Base-by-base conservation (phyloP, 371 early-diverging fungal species). In the Conidiobolus coronatus region DNA sequence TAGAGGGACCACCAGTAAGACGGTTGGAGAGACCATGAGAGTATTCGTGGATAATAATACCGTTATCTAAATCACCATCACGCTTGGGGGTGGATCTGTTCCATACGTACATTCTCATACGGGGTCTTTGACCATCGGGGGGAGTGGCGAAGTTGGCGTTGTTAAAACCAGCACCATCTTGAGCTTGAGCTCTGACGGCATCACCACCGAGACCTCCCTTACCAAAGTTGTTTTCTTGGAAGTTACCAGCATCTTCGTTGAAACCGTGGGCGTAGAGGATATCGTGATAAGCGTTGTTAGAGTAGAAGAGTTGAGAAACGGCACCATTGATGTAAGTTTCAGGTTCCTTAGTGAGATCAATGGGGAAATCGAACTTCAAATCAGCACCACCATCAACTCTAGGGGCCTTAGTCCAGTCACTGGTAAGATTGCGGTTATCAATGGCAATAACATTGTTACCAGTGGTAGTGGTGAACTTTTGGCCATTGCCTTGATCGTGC, bases 131-230 rank as follows among this genome's bases (percentile, higher is more conserved):
- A 21, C 69, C 69, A 46, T 68, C 68, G 19, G 68, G 67, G 0
- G 68, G 68, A 11, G 50, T 54, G 24, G 43, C 45, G 23, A 49
- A 42, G 19, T 52, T 45, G 17, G 55, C 66, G 42, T 68, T 65
- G 55, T 62, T 51, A 37, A 23, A 43, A 17, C 60, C 60, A 21
- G 53, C 42, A 8, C 59, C 59, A 58, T 90, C 90, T 61, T 92
- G 93, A 0, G 86, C 89, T 55, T 86, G 81, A 37, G 91, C 91
- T 56, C 89, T 75, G 3, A 92, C 88, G 13, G 81, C 75, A 56
- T 92, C 93, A 43, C 62, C 66, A 22, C 65, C 75, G 19, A 56
- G 42, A 29, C 91, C 86, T 14, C 87, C 85, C 43, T 76, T 71
- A 35, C 65, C 72, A 54, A 74, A 67, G 60, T 93, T 93, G 61